Base-by-base conservation (phyloP, 208 protist species). In the Leishmania lainsoni region DNA sequence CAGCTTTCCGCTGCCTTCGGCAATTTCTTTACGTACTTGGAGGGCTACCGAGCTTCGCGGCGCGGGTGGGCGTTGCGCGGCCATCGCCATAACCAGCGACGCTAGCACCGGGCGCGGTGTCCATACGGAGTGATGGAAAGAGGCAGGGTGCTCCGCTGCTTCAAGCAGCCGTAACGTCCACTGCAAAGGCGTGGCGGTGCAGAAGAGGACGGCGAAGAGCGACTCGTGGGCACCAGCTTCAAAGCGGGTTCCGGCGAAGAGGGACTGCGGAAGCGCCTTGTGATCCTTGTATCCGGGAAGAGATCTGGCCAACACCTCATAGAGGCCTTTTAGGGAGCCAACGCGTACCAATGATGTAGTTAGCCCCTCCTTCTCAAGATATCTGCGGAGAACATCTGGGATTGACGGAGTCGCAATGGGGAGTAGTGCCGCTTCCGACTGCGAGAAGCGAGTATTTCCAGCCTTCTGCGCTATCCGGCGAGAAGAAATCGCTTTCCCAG, bases 131-230 rank as follows among this genome's bases (percentile, higher is more conserved):
- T 78, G 83, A 51, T 45, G 78, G 35, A 75, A 8, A 3, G 54
- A 42, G 10, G 52, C 45, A 52, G 85, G 87, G 59, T 75, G 29
- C 71, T 84, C 83, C 10, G 76, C 84, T 9, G 81, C 83, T 35
- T 80, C 72, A 20, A 78, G 81, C 75, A 88, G 63, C n/a, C 76
- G 76, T 29, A 91, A 81, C 26, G 89, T 86, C 87, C 88, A 82
- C 78, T 94, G 91, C 78, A 96, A 66, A 14, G 91, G 92, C 9
- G 92, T 92, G 69, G 80, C 81, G 32, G 87, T 87, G 78, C 84
- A 93, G 39, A 96, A 20, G 52, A 89, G 74, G 51, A 91, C 76
- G n/a, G 79, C 85, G 68, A 87, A 83, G 66, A 92, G 80, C 3
- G 84, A 39, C 75, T 87, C 66, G 71, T 54, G 68, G 10, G 22